Evolutionary conservation across 2,329 filamentous ascomycete genomes (phyloP), one percentile per base, ranked within the genome.

Genomic region (Pyrenophora teres): DNA sequence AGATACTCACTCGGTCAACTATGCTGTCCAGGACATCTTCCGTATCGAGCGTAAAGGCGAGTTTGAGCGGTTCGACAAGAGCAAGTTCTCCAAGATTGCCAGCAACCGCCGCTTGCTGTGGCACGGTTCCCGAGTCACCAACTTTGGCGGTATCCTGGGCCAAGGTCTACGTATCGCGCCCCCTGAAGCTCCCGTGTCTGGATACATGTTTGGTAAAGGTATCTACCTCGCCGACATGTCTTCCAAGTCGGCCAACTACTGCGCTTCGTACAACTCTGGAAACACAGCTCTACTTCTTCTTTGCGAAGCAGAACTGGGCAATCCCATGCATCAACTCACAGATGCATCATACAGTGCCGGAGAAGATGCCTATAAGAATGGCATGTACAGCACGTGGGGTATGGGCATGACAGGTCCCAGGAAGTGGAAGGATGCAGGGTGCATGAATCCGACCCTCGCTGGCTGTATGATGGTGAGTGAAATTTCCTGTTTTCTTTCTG

Each of bases 161-260:
- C 90, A 96, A 72, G 92, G 92, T 59, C 82, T 96, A 6, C 88
- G 90, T n/a, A 96, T 96, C 59, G 92, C 92, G 6, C 92, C 92
- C 0, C 87, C 88, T 0, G 87, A 95, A 71, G 91, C 91, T 0
- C 92, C 90, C 0, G 86, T 86, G 0, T 83, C 80, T 4, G 90
- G 90, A 1, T 92, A 93, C 77, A 93, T 93, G 88, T 96, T 95
- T 61, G 91, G 88, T 50, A 95, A 95, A 73, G 91, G 91, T 38
- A 88, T 96, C 40, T 96, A 96, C 68, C 82, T 96, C 2, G 90
- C 90, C 2, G 90, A 95, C 65, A 92, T 92, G 81, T 72, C 69
- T 3, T 88, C 84, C 69, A 96, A 95, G 75, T 91, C 87, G 2
- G 90, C 90, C 13, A 84, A 84, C 63, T 96, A 96, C 76, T 94